Conservation (phyloP, 768 basidiomycete species). For the Russula earlei region DNA sequence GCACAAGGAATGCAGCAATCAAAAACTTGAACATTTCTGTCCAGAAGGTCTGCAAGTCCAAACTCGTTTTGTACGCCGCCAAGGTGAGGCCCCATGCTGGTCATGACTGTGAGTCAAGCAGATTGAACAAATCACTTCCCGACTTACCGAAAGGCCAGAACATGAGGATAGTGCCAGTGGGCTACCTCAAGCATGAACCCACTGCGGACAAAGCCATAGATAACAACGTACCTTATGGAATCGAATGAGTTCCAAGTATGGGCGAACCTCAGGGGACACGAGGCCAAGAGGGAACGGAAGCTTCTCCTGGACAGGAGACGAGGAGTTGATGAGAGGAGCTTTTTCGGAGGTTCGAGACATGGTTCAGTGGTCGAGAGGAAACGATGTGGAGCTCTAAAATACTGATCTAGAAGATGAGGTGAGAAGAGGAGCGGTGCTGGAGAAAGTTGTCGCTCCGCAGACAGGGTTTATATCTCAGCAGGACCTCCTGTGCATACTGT, state of each 20-base stretch:
- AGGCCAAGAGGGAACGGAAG: conserved; percentile 19
- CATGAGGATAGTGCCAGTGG: conserved; percentile 18
- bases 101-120: not conserved
- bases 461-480: conserved; percentile 5
- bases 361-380: not conserved
- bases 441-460: not conserved
- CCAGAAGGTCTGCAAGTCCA: conserved; percentile 12
- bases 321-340: not conserved
- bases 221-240: conserved; percentile 10
- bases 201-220: not conserved
- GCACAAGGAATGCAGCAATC: conserved; percentile 11
- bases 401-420: not conserved
- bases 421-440: not conserved
- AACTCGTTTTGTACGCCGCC: conserved; percentile 15
- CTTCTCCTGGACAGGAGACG: conserved; percentile 9
- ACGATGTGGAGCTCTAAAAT: not conserved
- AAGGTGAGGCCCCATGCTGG: conserved; percentile 21
- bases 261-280: conserved; percentile 17
- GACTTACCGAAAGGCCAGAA: conserved; percentile 12
- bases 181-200: not conserved
- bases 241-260: conserved; percentile 19
- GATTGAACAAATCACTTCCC: not conserved
- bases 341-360: conserved; percentile 8
- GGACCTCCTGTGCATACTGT: not conserved
- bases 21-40: conserved; percentile 8